Base-by-base conservation (phyloP, 495 filamentous ascomycete species). In the Rhypophila decipiens region DNA sequence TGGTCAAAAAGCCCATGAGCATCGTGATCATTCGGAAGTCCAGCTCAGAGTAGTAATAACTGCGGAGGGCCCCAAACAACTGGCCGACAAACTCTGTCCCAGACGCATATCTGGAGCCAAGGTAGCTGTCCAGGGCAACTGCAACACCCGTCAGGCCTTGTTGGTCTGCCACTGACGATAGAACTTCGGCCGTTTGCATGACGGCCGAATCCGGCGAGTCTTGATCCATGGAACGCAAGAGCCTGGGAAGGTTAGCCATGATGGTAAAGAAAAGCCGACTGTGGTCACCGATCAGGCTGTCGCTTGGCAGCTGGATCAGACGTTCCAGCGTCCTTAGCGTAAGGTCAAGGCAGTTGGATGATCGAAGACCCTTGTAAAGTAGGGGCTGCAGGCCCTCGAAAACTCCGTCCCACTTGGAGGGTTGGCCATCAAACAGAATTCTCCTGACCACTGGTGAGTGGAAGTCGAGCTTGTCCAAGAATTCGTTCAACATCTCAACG, bases 1-100 rank as follows among this genome's bases (percentile, higher is more conserved):
- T 99, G 10, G 90, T 95, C 44, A 97, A 73, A 48, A 96, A 76
- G 4, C 93, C 88, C 73, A 99, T 86, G 24, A 97, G 66, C 71
- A 95, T 96, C 1, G 90, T 87, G 3, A 97, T 66, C 67, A 86
- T 85, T 37, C 82, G 78, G 46, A 88, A 85, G 49, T 99, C 93
- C 44, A 86, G 78, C 21, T 77, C 74, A n/a, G 90, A 88, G 46
- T 95, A 86, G 64, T 83, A 96, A 41, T 80, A 82, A 24, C 84
- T 79, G 18, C 84, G 82, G 44, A 96, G 79, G 20, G 90, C 86
- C 8, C 74, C 77, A 27, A 91, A 75, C 12, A 87, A 79, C 56
- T 89, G 83, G 20, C 71, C 64, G 42, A 96, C 70, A 56, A 96
- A 95, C 27, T 93, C 88, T 44, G 79, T 79, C 51, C 79, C 81